phyloP scores from a whole-genome alignment of 2,329 filamentous ascomycete genomes.

The Aphanocladium album region DNA sequence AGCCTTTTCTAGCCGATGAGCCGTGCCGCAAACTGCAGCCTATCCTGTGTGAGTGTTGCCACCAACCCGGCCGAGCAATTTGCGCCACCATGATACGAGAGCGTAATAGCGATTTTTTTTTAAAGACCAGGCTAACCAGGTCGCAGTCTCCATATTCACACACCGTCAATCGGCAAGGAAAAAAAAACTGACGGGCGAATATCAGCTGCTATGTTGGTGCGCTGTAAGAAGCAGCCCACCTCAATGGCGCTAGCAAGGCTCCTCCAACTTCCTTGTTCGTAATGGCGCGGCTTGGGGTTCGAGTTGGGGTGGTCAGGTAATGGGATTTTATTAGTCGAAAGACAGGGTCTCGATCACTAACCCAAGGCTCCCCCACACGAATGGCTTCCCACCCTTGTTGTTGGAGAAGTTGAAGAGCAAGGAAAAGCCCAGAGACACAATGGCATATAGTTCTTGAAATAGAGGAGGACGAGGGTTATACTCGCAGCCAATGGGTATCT shows the following conservation, averaged over 20 bases:
- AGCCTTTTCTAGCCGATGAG: not conserved
- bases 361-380: not conserved
- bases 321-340: not conserved
- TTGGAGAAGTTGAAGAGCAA: not conserved
- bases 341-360: not conserved
- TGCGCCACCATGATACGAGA: not conserved
- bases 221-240: not conserved
- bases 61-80: not conserved
- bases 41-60: not conserved
- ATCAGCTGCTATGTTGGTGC: not conserved
- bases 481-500: no score
- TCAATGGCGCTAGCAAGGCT: not conserved
- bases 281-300: not conserved
- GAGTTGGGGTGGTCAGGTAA: not conserved
- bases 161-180: no score
- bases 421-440: not conserved
- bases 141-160: not conserved
- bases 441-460: no score
- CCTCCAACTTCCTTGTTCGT: constrained; percentile 2
- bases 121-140: not conserved
- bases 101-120: not conserved
- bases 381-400: not conserved
- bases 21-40: not conserved
- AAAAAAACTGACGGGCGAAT: not conserved
- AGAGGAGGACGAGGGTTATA: no score